These are phyloP conservation scores for Blastocystis sp. DNA, from an alignment of 352 stramenopile genomes.

Conservation along the genomic window DNA sequence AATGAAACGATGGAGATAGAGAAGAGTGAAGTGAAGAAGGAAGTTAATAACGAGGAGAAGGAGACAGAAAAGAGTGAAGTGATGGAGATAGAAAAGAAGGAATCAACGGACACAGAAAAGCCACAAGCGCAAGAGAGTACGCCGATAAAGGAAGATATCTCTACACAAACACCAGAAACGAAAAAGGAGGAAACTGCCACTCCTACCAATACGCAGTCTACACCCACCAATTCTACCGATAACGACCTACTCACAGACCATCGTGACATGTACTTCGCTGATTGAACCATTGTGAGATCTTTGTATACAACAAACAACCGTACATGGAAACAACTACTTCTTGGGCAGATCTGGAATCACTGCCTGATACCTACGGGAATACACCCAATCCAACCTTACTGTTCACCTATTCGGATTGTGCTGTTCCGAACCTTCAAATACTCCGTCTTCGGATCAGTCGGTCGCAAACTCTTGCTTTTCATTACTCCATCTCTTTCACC, in stretches of 20 bases:
- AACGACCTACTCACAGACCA: no score
- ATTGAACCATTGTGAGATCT: no score
- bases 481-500: not conserved
- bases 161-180: not conserved
- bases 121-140: not conserved
- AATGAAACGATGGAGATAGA: not conserved
- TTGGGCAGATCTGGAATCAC: constrained; percentile 27
- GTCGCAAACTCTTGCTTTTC: not conserved
- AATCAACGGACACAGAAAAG: not conserved
- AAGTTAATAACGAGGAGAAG: not conserved
- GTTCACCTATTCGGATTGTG: constrained; percentile 7
- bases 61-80: not conserved
- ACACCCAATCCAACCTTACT: not conserved
- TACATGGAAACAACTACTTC: constrained; percentile 28
- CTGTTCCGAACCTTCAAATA: constrained; percentile 32
- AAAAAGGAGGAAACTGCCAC: not conserved
- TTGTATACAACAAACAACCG: no score
- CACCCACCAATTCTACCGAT: no score
- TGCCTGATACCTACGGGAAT: constrained; percentile 22
- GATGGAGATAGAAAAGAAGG: not conserved
- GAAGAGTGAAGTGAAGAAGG: not conserved
- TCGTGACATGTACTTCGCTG: no score
- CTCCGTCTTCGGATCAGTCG: not conserved
- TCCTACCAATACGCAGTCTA: no score
- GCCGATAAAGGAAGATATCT: not conserved